Base-by-base conservation (phyloP, 768 basidiomycete genomes). In the Boletus sp. region DNA sequence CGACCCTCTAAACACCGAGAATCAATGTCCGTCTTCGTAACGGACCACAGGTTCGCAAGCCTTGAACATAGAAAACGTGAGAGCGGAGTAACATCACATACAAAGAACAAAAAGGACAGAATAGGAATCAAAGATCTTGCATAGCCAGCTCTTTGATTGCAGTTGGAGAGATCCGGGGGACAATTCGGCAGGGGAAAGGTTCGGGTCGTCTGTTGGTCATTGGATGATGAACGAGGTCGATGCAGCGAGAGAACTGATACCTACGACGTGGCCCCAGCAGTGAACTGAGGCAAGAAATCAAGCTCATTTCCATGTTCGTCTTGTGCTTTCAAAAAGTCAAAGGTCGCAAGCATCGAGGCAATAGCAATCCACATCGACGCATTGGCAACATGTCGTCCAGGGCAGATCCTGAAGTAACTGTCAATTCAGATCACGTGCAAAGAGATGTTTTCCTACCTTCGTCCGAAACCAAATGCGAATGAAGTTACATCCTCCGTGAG, bases 291-390 rank as follows among this genome's bases (percentile, higher is more conserved):
- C 7, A 40, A 47, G 54, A 71, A 56, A 45, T 65, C 41, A 14
- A 71, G 62, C 11, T 62, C 48, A 17, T 69, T 63, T 10, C 58
- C 66, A 14, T 52, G 24, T 0, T 70, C 56, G 15, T 71, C 69
- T 35, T 42, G 56, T 8, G 47, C 61, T 55, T 68, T 68, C 50
- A 48, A 30, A 48, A 64, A 64, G 15, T 66, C 52, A 18, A 69
- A 69, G 10, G 54, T 37, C 12, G 65, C 59, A 39, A 71, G 67
- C 61, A 71, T 60, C 9, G 57, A 61, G 7, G 39, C 53, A 42
- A 67, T 58, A 28, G 67, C 62, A n/a, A 64, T 64, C 68, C 69
- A 71, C 47, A 70, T 36, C 28, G 69, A 70, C 4, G 53, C 63
- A 42, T 62, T 28, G 15, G 60, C 68, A 39, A 67, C 52, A 32